Evolutionary conservation across 164 flowering plant genomes (phyloP).

Genomic region (Magnolia sinica): DNA sequence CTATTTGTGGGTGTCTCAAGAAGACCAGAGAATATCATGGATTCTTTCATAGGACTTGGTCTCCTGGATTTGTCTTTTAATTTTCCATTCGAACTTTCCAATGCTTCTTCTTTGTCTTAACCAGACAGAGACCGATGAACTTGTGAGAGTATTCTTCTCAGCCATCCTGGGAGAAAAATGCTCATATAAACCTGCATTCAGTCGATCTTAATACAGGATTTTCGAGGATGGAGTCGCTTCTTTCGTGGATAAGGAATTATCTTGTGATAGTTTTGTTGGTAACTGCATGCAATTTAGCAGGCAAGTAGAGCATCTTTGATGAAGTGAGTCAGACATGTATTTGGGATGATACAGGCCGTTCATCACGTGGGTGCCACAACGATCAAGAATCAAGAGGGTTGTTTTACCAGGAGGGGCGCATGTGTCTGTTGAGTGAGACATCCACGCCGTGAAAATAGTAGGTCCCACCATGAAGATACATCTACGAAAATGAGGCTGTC

Average conservation of each 20-base stretch:
- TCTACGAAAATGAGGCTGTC: too few species aligned
- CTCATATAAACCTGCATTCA: neutral
- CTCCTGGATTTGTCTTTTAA: neutral
- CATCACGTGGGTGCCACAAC: too few species aligned
- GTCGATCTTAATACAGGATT: neutral
- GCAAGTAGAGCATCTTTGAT: neutral
- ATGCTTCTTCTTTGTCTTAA: neutral
- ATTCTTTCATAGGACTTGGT: neutral
- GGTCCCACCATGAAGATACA: too few species aligned
- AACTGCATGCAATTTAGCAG: neutral
- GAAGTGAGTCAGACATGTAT: too few species aligned
- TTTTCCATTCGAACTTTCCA: slow-evolving; percentile 10
- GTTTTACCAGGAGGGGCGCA: too few species aligned
- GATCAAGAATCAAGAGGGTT: too few species aligned
- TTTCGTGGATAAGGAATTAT: neutral
- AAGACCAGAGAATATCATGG: neutral
- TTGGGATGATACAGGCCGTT: too few species aligned
- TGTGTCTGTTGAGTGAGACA: neutral
- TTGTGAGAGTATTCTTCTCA: neutral
- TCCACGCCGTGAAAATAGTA: too few species aligned
- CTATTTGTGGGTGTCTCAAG: neutral
- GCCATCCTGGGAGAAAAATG: neutral
- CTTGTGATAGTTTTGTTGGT: neutral
- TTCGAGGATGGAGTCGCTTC: neutral
- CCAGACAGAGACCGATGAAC: neutral